phyloP scores from a whole-genome alignment of 2,329 filamentous ascomycete genomes.

The Penicillium sclerotiorum region DNA sequence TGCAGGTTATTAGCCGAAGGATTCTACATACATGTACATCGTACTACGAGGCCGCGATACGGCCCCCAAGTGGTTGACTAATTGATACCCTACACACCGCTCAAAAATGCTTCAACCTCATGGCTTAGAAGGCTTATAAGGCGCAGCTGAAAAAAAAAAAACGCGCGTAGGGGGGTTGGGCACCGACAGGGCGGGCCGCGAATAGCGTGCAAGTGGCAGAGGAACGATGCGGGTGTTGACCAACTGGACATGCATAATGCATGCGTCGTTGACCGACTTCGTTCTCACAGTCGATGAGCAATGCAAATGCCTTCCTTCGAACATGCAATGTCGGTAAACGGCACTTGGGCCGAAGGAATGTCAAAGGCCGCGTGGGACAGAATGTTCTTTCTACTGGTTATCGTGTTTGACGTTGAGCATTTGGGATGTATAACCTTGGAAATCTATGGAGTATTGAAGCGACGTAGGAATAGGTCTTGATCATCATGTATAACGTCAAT shows the following conservation, averaged over 20 bases:
- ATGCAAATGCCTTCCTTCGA: no score
- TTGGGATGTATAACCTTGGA: no score
- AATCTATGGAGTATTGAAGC: background rate
- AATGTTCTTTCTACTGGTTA: background rate
- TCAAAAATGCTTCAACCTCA: no score
- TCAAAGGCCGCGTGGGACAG: background rate
- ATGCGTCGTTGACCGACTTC: conserved; percentile 16
- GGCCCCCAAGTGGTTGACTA: no score
- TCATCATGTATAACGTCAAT: background rate
- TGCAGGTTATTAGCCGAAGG: background rate
- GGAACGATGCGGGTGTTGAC: background rate
- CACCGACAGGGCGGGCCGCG: background rate
- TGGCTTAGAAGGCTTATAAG: no score
- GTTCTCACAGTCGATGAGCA: background rate
- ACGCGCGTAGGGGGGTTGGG: background rate
- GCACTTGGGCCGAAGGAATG: no score
- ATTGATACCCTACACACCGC: conserved; percentile 5
- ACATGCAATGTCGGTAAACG: background rate
- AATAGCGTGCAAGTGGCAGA: conserved; percentile 5
- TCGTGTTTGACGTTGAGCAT: background rate
- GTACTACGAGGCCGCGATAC: no score
- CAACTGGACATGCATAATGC: conserved; percentile 3
- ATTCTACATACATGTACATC: background rate
- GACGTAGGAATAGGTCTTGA: background rate
- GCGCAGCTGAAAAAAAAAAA: conserved; percentile 7